A percentile compares a stretch with the other conserved stretches of the same genome.
phyloP scores from a whole-genome alignment of 139 green algal species.

The Asterochloris erici region DNA sequence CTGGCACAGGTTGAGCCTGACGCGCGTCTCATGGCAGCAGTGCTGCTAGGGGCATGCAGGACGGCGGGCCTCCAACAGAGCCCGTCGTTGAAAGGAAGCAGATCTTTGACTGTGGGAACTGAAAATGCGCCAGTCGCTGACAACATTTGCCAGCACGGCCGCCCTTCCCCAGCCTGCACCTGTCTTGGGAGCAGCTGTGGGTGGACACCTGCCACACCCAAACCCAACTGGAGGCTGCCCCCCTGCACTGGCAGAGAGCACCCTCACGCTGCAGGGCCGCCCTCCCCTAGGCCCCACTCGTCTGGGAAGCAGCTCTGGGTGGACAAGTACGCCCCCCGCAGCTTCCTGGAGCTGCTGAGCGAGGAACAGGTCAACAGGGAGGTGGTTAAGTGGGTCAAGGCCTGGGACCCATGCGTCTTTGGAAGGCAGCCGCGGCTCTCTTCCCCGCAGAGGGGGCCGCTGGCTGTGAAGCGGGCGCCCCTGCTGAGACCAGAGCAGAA shows the following conservation, averaged over 20 bases:
- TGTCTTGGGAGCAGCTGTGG: neutral
- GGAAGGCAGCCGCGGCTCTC: slow-evolving; percentile 10
- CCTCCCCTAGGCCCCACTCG: no score
- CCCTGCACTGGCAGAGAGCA: neutral
- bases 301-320: slow-evolving; percentile 72
- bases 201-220: neutral
- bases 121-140: no score
- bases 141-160: no score
- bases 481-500: slow-evolving; percentile 37
- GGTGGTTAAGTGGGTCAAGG: slow-evolving; percentile 75
- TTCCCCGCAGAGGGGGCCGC: neutral
- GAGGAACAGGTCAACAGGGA: slow-evolving; percentile 86
- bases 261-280: no score
- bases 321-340: slow-evolving; percentile 80
- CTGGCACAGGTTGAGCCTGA: no score
- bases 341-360: slow-evolving; percentile 83
- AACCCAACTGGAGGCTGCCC: neutral
- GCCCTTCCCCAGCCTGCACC: neutral
- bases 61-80: neutral
- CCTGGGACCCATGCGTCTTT: slow-evolving; percentile 77
- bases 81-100: no score
- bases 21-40: no score
- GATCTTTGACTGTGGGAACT: no score
- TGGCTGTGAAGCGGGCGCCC: neutral
- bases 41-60: neutral